phyloP scores from a whole-genome alignment of 805 yeast genomes.

The Saccharomycopsis sp. region DNA sequence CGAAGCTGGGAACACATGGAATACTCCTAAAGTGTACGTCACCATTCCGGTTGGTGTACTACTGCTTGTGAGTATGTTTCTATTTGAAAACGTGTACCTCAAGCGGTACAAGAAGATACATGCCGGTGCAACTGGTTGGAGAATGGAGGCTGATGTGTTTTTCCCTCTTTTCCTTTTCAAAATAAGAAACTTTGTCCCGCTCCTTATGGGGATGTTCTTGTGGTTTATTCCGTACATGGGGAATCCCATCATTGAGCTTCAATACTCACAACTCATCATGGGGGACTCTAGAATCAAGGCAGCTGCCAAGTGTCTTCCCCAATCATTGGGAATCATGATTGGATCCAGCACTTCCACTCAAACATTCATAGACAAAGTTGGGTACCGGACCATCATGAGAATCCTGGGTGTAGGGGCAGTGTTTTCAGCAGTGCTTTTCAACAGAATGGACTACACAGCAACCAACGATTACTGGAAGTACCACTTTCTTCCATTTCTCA shows the following conservation, averaged over 20 bases:
- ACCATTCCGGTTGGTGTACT: conserved; percentile 55
- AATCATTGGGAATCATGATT: conserved; percentile 26
- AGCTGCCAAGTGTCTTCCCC: conserved; percentile 31
- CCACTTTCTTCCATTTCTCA: conserved; percentile 18
- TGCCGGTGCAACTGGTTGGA: background rate
- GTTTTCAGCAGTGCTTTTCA: background rate
- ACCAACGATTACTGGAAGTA: conserved; percentile 10
- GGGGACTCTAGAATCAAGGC: conserved; percentile 28
- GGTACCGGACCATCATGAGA: background rate
- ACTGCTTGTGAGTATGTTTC: conserved; percentile 36
- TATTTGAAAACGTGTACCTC: conserved; percentile 14
- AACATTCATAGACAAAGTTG: background rate
- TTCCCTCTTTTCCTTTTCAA: conserved; percentile 26
- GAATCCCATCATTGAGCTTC: conserved; percentile 22
- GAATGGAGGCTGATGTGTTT: conserved; percentile 21
- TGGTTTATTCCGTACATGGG: conserved; percentile 23
- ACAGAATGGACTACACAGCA: conserved; percentile 5
- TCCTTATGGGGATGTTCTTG: conserved; percentile 23
- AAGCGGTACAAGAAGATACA: background rate
- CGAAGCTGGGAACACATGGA: conserved; percentile 14
- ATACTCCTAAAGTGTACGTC: conserved; percentile 26
- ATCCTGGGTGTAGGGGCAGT: background rate
- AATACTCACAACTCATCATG: conserved; percentile 26
- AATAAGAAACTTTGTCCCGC: conserved; percentile 25
- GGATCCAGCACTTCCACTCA: conserved; percentile 10